Conservation (phyloP, 805 yeast genomes). For the Sugiyamaella mastotermitis region DNA sequence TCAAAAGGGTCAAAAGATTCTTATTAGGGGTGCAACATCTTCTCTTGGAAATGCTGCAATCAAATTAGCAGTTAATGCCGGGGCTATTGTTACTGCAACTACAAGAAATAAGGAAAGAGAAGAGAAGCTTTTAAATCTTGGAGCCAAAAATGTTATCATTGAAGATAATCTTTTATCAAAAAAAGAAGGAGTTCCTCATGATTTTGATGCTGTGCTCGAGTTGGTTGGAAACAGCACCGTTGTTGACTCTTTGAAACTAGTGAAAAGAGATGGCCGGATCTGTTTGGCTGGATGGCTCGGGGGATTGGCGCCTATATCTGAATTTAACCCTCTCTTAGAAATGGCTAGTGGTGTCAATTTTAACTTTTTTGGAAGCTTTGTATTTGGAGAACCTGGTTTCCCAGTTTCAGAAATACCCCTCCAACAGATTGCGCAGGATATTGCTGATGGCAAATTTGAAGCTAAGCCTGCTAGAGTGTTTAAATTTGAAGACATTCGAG, state of each 20-base stretch:
- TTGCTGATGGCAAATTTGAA: constrained; percentile 1
- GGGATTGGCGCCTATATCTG: constrained; percentile 8
- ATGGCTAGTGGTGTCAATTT: constrained; percentile 10
- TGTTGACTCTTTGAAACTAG: constrained; percentile 5
- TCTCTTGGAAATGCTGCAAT: constrained; percentile 8
- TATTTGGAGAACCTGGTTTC: constrained; percentile 6
- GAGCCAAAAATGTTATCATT: not conserved
- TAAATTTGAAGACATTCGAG: constrained; percentile 7
- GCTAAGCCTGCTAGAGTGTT: constrained; percentile 8
- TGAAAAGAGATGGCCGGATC: constrained; percentile 3
- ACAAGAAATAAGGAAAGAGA: constrained; percentile 1
- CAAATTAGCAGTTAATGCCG: constrained; percentile 4
- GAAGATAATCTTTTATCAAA: constrained; percentile 2
- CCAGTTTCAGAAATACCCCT: constrained; percentile 8
- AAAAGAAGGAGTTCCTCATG: not conserved
- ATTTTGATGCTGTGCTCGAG: constrained; percentile 6
- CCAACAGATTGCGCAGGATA: not conserved
- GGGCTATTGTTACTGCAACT: constrained; percentile 7
- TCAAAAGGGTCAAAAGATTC: constrained; percentile 3
- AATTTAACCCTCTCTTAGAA: constrained; percentile 8
- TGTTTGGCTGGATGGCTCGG: constrained; percentile 10
- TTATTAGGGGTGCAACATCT: constrained; percentile 9
- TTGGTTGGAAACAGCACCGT: constrained; percentile 9
- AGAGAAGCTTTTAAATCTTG: not conserved
- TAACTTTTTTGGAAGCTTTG: constrained; percentile 6